These are phyloP conservation scores for Emericellopsis terricola DNA, from an alignment of 495 filamentous ascomycete genomes.

Conservation along the genomic window DNA sequence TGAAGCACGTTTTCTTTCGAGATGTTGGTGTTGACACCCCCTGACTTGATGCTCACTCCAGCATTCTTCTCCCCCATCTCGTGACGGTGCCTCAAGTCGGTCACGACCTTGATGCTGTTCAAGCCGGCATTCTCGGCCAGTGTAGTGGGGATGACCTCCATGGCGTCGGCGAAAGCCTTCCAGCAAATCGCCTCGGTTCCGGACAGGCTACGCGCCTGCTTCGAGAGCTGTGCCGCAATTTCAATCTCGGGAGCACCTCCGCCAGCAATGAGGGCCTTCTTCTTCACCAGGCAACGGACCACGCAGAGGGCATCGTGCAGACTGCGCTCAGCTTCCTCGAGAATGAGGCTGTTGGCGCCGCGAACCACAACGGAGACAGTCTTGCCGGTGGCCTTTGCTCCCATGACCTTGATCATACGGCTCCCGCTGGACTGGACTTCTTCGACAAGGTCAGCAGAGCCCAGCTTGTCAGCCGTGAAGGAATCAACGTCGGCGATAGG, in stretches of 20 bases:
- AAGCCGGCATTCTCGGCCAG: slow-evolving; percentile 93
- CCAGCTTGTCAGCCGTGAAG: slow-evolving; percentile 97
- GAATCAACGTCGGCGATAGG: slow-evolving; percentile 97
- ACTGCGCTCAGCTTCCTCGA: slow-evolving; percentile 91
- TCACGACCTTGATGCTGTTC: slow-evolving; percentile 98
- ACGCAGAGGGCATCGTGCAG: slow-evolving; percentile 96
- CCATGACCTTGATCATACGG: slow-evolving; percentile 85
- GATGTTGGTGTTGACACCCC: slow-evolving; percentile 88
- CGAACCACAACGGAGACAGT: slow-evolving; percentile 89
- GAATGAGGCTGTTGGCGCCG: slow-evolving; percentile 83
- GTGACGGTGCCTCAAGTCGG: slow-evolving; percentile 82
- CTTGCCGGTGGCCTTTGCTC: slow-evolving; percentile 63
- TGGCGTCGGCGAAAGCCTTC: slow-evolving; percentile 94
- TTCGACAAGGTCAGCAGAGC: slow-evolving; percentile 86
- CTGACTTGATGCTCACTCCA: slow-evolving; percentile 91
- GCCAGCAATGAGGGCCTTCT: slow-evolving; percentile 91
- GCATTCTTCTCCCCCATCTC: slow-evolving; percentile 89
- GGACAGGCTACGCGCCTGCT: slow-evolving; percentile 60
- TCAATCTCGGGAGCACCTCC: slow-evolving; percentile 94
- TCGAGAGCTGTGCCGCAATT: slow-evolving; percentile 64
- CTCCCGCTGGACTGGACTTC: slow-evolving; percentile 75
- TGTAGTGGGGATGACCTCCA: slow-evolving; percentile 94
- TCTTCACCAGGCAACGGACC: slow-evolving; percentile 95
- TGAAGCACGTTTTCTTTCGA: slow-evolving; percentile 95
- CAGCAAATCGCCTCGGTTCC: slow-evolving; percentile 96